phyloP scores from a whole-genome alignment of 305 asterid genomes.

The Rubia peregrina region DNA sequence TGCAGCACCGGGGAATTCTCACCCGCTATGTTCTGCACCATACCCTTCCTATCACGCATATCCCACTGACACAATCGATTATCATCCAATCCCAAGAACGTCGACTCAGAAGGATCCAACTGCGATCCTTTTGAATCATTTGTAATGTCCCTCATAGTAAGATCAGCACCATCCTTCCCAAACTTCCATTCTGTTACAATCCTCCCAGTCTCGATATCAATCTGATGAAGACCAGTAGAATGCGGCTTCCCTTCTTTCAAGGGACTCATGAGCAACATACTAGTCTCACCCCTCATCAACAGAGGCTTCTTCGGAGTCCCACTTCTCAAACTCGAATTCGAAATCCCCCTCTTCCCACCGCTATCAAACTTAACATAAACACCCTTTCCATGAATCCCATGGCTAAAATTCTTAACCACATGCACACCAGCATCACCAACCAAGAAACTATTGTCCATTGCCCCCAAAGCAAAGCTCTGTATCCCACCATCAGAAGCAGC shows the following conservation, averaged over 20 bases:
- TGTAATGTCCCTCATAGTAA: constrained; percentile 79
- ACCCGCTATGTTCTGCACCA: constrained; percentile 70
- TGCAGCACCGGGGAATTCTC: constrained; percentile 63
- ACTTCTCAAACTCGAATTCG: constrained; percentile 30
- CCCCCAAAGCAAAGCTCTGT: constrained; percentile 91
- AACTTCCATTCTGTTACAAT: constrained; percentile 91
- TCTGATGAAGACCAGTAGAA: constrained; percentile 69
- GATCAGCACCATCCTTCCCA: constrained; percentile 83
- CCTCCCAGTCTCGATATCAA: constrained; percentile 93
- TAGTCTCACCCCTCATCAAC: constrained; percentile 93
- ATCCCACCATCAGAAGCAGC: constrained; percentile 78
- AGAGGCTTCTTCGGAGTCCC: constrained; percentile 76
- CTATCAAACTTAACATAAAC: constrained; percentile 70
- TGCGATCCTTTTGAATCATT: constrained; percentile 90
- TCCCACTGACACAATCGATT: constrained; percentile 88
- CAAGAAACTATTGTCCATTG: constrained; percentile 85
- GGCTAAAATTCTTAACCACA: constrained; percentile 90
- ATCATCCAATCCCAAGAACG: constrained; percentile 89
- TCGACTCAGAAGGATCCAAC: constrained; percentile 83
- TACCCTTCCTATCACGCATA: constrained; percentile 84
- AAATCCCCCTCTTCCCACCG: constrained; percentile 31
- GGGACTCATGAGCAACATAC: constrained; percentile 96
- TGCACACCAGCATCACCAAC: constrained; percentile 88
- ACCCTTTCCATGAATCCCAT: constrained; percentile 96
- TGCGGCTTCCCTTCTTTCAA: constrained; percentile 62